Conservation (phyloP, 306 rosid genomes). For the Geum urbanum region DNA sequence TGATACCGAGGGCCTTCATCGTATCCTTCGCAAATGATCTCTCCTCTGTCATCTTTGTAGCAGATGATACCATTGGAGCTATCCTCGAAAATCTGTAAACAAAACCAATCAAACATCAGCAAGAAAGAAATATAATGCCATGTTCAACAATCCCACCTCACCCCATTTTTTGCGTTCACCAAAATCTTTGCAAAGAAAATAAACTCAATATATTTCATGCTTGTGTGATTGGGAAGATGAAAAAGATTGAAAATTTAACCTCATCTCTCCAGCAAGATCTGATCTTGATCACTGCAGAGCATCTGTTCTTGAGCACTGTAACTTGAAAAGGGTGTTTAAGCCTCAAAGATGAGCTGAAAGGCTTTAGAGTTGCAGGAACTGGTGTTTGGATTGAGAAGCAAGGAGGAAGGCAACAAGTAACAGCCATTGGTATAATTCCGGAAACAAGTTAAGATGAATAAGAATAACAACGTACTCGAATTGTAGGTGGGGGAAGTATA, state of each 20-base stretch:
- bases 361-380: slow-evolving; percentile 37
- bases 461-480: background rate
- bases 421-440: slow-evolving; percentile 54
- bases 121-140: slow-evolving; percentile 15
- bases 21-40: slow-evolving; percentile 80
- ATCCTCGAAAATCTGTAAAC: slow-evolving; percentile 77
- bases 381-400: slow-evolving; percentile 46
- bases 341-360: slow-evolving; percentile 35
- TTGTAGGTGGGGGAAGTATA: background rate
- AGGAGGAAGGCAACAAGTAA: slow-evolving; percentile 33
- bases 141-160: background rate
- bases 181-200: too few relatives aligned
- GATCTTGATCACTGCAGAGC: slow-evolving; percentile 34
- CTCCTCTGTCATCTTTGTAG: slow-evolving; percentile 76
- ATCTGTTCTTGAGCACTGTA: slow-evolving; percentile 39
- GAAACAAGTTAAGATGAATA: slow-evolving; percentile 22
- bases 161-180: background rate
- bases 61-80: slow-evolving; percentile 68
- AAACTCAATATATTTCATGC: background rate
- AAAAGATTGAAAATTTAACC: slow-evolving; percentile 29
- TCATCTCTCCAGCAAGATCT: slow-evolving; percentile 64
- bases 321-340: slow-evolving; percentile 37
- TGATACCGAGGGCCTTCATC: slow-evolving; percentile 84
- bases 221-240: background rate
- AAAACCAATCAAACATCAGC: slow-evolving; percentile 7